These are phyloP conservation scores for Saccharomycopsis fibuligera DNA, from an alignment of 805 yeast genomes.

Conservation along the genomic window DNA sequence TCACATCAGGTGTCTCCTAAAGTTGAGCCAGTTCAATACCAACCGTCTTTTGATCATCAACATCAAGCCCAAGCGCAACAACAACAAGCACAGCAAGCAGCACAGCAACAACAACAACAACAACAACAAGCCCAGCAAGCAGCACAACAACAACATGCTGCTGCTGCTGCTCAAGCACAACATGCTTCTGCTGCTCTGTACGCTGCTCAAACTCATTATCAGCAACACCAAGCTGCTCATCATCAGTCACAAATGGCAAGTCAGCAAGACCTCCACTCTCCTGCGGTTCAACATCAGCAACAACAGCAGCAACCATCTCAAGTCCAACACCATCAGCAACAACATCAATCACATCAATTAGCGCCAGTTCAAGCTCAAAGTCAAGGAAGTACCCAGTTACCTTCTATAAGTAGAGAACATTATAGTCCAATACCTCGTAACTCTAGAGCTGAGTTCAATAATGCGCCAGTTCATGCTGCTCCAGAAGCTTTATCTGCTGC, in stretches of 20 bases:
- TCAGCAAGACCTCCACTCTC: conserved; percentile 15
- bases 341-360: conserved; percentile 10
- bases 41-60: neutral
- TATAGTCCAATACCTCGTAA: neutral
- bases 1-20: too few species aligned
- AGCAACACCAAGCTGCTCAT: conserved; percentile 19
- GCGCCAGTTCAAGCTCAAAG: conserved; percentile 16
- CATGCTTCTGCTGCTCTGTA: conserved; percentile 17
- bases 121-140: neutral
- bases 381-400: neutral
- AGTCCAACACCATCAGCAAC: conserved; percentile 21
- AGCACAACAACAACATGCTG: conserved; percentile 14
- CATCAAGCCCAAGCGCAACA: conserved; percentile 7
- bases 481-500: conserved; percentile 12
- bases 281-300: conserved; percentile 9
- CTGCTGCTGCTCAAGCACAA: conserved; percentile 9
- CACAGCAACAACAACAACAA: conserved; percentile 9
- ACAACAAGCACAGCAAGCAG: neutral
- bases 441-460: neutral
- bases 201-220: conserved; percentile 23
- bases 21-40: too few species aligned
- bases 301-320: conserved; percentile 19
- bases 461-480: too few species aligned
- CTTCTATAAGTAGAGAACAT: neutral
- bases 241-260: conserved; percentile 23